Conservation (phyloP, 2,329 filamentous ascomycete genomes). For the Microcyclosporella mali region DNA sequence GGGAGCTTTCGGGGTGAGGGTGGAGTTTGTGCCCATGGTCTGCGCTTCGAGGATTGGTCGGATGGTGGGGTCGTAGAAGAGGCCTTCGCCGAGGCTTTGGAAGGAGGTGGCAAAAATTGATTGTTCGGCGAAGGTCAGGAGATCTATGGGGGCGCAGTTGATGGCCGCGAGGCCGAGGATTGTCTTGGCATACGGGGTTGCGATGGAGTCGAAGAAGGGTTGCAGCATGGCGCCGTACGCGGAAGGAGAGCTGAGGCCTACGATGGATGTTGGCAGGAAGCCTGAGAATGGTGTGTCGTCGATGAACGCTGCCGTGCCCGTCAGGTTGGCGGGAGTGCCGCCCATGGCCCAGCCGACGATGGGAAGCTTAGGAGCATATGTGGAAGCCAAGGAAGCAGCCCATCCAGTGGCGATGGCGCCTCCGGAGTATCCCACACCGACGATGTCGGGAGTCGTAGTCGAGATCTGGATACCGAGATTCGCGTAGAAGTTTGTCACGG, state of each 20-base stretch:
- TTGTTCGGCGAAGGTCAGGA: conserved; percentile 21
- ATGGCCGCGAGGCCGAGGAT: conserved; percentile 15
- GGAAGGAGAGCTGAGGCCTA: conserved; percentile 18
- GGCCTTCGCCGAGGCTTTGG: conserved; percentile 18
- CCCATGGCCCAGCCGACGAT: conserved; percentile 47
- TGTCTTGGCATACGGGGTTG: conserved; percentile 19
- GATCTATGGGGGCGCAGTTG: conserved; percentile 19
- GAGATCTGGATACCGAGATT: conserved; percentile 22
- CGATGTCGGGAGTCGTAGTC: conserved; percentile 25
- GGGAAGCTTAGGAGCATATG: conserved; percentile 49
- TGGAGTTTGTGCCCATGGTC: conserved; percentile 20
- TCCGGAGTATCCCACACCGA: conserved; percentile 52
- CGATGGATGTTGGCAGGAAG: conserved; percentile 24
- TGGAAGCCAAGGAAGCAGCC: conserved; percentile 46
- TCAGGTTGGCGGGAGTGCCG: conserved; percentile 41
- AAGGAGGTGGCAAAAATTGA: conserved; percentile 14
- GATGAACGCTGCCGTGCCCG: conserved; percentile 22
- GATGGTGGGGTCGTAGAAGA: conserved; percentile 23
- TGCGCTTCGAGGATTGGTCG: conserved; percentile 13
- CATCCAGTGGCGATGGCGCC: conserved; percentile 48
- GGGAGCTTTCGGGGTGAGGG: conserved; percentile 24
- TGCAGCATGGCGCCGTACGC: conserved; percentile 22
- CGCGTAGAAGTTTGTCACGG: conserved; percentile 27
- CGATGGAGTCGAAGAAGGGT: conserved; percentile 15
- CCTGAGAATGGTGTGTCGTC: conserved; percentile 24